Percentiles rank a stretch among this genome's conserved stretches.
Evolutionary conservation across 2,329 filamentous ascomycete species (phyloP).

Genomic region (Graphilbum ipis-grandicollis): DNA sequence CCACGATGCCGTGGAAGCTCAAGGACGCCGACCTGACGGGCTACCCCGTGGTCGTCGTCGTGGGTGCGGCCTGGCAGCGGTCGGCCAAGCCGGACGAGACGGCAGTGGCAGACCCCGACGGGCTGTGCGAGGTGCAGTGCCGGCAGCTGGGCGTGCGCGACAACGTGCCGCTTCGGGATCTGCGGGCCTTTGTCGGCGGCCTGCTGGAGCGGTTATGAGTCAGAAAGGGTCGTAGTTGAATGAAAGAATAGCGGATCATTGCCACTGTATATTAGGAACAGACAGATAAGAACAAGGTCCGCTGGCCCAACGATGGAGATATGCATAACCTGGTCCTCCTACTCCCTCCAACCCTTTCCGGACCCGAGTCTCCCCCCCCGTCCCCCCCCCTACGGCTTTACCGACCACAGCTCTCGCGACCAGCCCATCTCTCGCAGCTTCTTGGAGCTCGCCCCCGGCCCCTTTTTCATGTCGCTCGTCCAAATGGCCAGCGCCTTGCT

Average conservation of each 20-base stretch:
- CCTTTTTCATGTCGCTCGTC: constrained; percentile 33
- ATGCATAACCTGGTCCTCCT: too few species aligned
- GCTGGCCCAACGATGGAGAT: too few species aligned
- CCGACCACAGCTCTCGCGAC: constrained; percentile 45
- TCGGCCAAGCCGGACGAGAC: too few species aligned
- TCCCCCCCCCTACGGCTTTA: constrained; percentile 20
- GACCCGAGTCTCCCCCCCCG: too few species aligned
- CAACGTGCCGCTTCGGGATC: constrained; percentile 31
- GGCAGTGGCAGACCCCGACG: constrained; percentile 10
- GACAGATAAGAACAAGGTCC: too few species aligned
- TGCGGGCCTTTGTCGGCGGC: constrained; percentile 27
- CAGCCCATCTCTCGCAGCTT: constrained; percentile 44
- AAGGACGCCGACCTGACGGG: constrained; percentile 79
- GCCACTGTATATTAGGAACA: too few species aligned
- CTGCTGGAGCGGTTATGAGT: constrained; percentile 37
- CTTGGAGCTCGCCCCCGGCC: constrained; percentile 31
- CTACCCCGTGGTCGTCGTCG: constrained; percentile 65
- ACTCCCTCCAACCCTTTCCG: too few species aligned
- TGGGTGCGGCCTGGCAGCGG: constrained; percentile 50
- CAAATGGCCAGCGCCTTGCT: constrained; percentile 53
- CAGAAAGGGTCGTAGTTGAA: too few species aligned
- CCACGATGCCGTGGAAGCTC: constrained; percentile 64
- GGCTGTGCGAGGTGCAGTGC: constrained; percentile 60
- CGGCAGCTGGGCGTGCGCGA: constrained; percentile 46
- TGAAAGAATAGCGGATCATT: too few species aligned